Evolutionary conservation across 1,139 yeast genomes (phyloP).

Genomic region (Meyerozyma athensensis): DNA sequence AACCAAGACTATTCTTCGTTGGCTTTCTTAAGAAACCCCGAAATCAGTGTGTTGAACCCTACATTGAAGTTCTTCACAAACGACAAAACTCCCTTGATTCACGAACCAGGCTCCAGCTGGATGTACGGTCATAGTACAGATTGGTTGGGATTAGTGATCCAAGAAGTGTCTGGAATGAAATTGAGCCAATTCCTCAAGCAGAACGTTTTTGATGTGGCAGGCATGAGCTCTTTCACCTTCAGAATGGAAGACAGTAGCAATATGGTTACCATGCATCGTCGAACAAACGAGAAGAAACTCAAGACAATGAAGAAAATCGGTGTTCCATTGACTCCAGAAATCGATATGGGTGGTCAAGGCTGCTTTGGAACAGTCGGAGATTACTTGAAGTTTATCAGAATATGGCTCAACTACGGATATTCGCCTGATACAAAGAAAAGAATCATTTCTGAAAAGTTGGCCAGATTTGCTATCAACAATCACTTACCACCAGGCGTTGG

Average conservation of each 20-base stretch:
- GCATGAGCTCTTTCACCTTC: slow-evolving; percentile 37
- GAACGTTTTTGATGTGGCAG: slow-evolving; percentile 41
- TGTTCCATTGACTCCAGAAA: slow-evolving; percentile 21
- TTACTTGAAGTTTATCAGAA: slow-evolving; percentile 38
- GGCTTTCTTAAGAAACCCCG: slow-evolving; percentile 16
- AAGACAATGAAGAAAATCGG: slow-evolving; percentile 14
- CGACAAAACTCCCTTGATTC: slow-evolving; percentile 36
- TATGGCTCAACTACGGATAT: slow-evolving; percentile 43
- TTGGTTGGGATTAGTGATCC: slow-evolving; percentile 49
- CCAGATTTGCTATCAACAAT: slow-evolving; percentile 27
- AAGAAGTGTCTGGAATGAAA: slow-evolving; percentile 36
- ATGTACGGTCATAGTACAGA: slow-evolving; percentile 49
- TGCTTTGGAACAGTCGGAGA: slow-evolving; percentile 40
- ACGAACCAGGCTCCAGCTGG: slow-evolving; percentile 53
- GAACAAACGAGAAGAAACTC: slow-evolving; percentile 16
- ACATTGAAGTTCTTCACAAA: slow-evolving; percentile 23
- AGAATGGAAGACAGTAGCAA: slow-evolving; percentile 22
- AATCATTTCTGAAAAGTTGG: slow-evolving; percentile 28
- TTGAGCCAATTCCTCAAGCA: slow-evolving; percentile 39
- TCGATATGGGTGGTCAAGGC: slow-evolving; percentile 52
- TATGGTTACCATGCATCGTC: slow-evolving; percentile 22
- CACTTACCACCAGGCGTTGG: slow-evolving; percentile 25
- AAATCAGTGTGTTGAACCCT: slow-evolving; percentile 21
- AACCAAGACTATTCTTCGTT: slow-evolving; percentile 24
- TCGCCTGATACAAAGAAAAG: slow-evolving; percentile 35